These are phyloP conservation scores for Teunomyces funiuensis DNA, from an alignment of 805 yeast genomes.

Conservation along the genomic window DNA sequence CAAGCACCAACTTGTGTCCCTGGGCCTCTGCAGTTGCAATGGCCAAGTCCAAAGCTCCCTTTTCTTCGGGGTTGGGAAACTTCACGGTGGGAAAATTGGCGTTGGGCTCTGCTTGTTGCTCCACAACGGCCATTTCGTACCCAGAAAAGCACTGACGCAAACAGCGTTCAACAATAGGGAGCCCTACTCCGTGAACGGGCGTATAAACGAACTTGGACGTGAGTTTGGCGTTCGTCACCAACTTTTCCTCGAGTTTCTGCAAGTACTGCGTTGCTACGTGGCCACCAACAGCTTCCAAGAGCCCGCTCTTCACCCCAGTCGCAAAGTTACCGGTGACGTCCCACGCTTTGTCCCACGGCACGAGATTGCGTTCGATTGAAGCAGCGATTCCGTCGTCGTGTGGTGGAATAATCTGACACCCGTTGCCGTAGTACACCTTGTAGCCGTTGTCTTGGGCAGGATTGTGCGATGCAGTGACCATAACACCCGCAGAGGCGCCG, in stretches of 20 bases:
- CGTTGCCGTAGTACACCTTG: conserved; percentile 90
- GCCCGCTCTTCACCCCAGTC: conserved; percentile 18
- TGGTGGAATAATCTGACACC: conserved; percentile 95
- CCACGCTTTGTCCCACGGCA: conserved; percentile 59
- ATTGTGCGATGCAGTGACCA: conserved; percentile 90
- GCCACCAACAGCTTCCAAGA: conserved; percentile 42
- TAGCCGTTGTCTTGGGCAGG: conserved; percentile 89
- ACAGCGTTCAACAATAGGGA: conserved; percentile 48
- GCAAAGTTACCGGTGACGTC: conserved; percentile 39
- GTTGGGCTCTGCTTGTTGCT: conserved; percentile 71
- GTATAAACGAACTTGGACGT: conserved; percentile 70
- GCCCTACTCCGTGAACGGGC: conserved; percentile 95
- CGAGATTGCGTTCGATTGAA: conserved; percentile 57
- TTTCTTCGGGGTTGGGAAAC: conserved; percentile 96
- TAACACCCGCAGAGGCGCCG: conserved; percentile 76
- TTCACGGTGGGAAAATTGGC: conserved; percentile 82
- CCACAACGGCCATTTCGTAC: conserved; percentile 43
- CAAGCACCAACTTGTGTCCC: conserved; percentile 60
- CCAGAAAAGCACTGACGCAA: conserved; percentile 36
- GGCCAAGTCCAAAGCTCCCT: conserved; percentile 82
- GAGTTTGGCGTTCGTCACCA: conserved; percentile 29
- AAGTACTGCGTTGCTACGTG: conserved; percentile 46
- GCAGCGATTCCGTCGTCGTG: conserved; percentile 74
- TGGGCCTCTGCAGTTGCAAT: conserved; percentile 56
- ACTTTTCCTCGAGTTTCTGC: conserved; percentile 17